Evolutionary conservation across 441 rosid species (phyloP).

Genomic region (Corymbia calophylla): DNA sequence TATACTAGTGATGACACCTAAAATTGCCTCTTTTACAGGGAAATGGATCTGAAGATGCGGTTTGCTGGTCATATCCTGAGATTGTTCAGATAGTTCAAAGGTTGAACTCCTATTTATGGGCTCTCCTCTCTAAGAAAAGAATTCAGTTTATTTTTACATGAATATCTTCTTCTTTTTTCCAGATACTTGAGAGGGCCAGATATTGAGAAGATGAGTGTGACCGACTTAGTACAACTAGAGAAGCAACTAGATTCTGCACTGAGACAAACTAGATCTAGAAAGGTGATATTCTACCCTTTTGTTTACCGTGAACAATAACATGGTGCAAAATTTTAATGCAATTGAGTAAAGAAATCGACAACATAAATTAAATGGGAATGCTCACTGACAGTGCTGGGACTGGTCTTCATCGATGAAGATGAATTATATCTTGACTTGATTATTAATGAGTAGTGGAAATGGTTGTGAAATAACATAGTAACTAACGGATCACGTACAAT

Average conservation of each 20-base stretch:
- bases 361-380: neutral
- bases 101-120: neutral
- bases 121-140: neutral
- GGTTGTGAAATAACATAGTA: neutral
- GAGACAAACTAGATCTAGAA: conserved; percentile 22
- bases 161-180: neutral
- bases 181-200: conserved; percentile 27
- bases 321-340: neutral
- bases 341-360: neutral
- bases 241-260: conserved; percentile 20
- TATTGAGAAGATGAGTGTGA: conserved; percentile 14
- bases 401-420: neutral
- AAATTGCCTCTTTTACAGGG: neutral
- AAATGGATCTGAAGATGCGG: neutral
- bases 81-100: neutral
- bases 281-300: conserved; percentile 18
- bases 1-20: neutral
- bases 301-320: neutral
- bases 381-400: neutral
- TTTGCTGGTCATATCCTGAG: neutral
- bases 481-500: neutral
- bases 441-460: neutral
- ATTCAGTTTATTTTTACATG: neutral
- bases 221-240: conserved; percentile 29
- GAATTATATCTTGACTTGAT: neutral